Conservation (phyloP, 805 yeast species). For the Metahyphopichia silvanorum region DNA sequence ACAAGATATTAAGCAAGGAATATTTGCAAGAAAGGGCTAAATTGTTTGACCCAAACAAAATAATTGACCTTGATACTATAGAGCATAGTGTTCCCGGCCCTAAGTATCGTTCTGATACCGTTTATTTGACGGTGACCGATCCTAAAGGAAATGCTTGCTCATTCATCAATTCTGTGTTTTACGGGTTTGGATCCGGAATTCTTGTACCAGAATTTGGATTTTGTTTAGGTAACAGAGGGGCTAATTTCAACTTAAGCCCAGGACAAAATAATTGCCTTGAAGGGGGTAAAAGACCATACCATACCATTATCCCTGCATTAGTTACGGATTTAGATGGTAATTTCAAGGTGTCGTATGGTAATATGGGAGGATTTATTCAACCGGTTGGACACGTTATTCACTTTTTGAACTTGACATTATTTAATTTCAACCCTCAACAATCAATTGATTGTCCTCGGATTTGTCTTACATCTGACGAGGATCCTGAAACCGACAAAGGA, state of each 20-base stretch:
- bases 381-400: slow-evolving; percentile 86
- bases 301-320: slow-evolving; percentile 82
- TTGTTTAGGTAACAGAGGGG: slow-evolving; percentile 72
- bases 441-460: slow-evolving; percentile 75
- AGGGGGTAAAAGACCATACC: slow-evolving; percentile 73
- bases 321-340: slow-evolving; percentile 48
- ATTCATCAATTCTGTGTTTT: slow-evolving; percentile 72
- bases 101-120: slow-evolving; percentile 64
- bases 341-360: slow-evolving; percentile 71
- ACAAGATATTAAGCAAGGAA: slow-evolving; percentile 42
- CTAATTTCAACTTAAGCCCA: slow-evolving; percentile 62
- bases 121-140: slow-evolving; percentile 64
- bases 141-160: slow-evolving; percentile 76
- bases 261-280: slow-evolving; percentile 58
- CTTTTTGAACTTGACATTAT: slow-evolving; percentile 59
- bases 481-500: slow-evolving; percentile 45
- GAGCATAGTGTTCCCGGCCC: slow-evolving; percentile 57
- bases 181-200: slow-evolving; percentile 67
- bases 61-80: slow-evolving; percentile 40
- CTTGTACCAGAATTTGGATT: slow-evolving; percentile 66
- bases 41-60: slow-evolving; percentile 38
- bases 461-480: slow-evolving; percentile 54
- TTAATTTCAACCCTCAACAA: slow-evolving; percentile 66
- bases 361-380: slow-evolving; percentile 86
- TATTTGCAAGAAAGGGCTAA: slow-evolving; percentile 51